Conservation (phyloP, 805 yeast genomes). For the Cyberlindnera euphorbiiphila region DNA sequence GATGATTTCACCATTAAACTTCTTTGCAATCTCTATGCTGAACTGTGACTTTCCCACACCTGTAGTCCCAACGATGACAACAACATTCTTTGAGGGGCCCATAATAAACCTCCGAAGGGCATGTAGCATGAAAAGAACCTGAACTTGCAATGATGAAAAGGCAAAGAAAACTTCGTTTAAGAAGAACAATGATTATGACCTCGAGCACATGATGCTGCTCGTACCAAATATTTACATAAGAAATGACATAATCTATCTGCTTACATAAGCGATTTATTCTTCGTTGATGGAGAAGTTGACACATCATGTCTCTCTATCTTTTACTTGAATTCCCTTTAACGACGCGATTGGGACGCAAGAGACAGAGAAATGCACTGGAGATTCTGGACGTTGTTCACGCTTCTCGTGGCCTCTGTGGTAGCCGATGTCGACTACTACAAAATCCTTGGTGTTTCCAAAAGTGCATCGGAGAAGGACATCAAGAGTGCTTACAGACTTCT, state of each 20-base stretch:
- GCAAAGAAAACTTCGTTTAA: no score
- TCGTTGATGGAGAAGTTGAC: no score
- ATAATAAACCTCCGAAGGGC: slow-evolving; percentile 11
- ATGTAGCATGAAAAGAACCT: slow-evolving; percentile 11
- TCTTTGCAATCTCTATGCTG: slow-evolving; percentile 72
- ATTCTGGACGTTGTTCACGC: slow-evolving; percentile 3
- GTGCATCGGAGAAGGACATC: slow-evolving; percentile 76
- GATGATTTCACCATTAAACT: slow-evolving; percentile 80
- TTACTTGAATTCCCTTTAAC: no score
- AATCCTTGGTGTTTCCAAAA: slow-evolving; percentile 63
- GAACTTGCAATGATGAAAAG: background rate
- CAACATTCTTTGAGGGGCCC: slow-evolving; percentile 35
- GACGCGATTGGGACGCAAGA: background rate
- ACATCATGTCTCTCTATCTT: no score
- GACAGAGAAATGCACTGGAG: slow-evolving; percentile 7
- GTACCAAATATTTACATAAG: background rate
- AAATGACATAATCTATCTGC: no score
- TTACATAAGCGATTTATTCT: no score
- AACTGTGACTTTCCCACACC: slow-evolving; percentile 95
- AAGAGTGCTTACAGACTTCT: slow-evolving; percentile 79
- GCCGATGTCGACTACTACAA: slow-evolving; percentile 42
- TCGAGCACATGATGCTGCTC: background rate
- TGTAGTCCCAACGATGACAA: slow-evolving; percentile 85
- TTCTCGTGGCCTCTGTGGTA: slow-evolving; percentile 9
- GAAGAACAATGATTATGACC: no score